These are phyloP conservation scores for Ascochyta clinopodiicola DNA, from an alignment of 2,329 filamentous ascomycete species.

Conservation along the genomic window DNA sequence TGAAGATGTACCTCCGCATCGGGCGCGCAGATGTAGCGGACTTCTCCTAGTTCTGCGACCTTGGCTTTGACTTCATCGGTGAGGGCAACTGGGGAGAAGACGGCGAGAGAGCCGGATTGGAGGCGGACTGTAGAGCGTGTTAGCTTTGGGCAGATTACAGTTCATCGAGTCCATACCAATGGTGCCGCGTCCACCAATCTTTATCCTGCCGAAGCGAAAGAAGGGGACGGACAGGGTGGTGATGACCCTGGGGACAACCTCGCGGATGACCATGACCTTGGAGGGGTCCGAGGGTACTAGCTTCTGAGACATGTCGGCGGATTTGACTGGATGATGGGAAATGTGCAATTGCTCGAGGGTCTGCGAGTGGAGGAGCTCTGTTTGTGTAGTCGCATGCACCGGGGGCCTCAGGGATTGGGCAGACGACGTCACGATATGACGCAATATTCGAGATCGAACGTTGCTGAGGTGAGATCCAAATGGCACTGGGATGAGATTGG, in stretches of 20 bases:
- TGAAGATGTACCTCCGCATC: conserved; percentile 69
- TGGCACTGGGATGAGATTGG: background rate
- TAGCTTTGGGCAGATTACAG: conserved; percentile 6
- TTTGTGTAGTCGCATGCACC: background rate
- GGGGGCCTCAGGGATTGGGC: conserved; percentile 15
- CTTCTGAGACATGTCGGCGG: conserved; percentile 44
- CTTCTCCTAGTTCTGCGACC: conserved; percentile 64
- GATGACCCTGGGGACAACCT: conserved; percentile 75
- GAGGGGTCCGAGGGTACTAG: conserved; percentile 68
- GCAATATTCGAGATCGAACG: conserved; percentile 27
- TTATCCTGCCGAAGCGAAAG: conserved; percentile 76
- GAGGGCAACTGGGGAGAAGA: conserved; percentile 90
- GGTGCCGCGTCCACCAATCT: conserved; percentile 86
- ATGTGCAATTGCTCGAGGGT: background rate
- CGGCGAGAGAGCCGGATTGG: conserved; percentile 76
- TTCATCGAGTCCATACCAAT: conserved; percentile 64
- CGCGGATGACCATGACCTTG: conserved; percentile 88
- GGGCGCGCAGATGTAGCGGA: conserved; percentile 84
- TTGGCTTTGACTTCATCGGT: conserved; percentile 75
- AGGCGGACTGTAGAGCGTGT: conserved; percentile 68
- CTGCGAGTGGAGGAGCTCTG: background rate
- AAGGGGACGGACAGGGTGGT: conserved; percentile 85
- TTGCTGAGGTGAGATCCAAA: conserved; percentile 6
- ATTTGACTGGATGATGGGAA: background rate
- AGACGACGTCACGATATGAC: conserved; percentile 38